Base-by-base conservation (phyloP, 768 basidiomycete genomes). In the Dacryopinax spathularia region DNA sequence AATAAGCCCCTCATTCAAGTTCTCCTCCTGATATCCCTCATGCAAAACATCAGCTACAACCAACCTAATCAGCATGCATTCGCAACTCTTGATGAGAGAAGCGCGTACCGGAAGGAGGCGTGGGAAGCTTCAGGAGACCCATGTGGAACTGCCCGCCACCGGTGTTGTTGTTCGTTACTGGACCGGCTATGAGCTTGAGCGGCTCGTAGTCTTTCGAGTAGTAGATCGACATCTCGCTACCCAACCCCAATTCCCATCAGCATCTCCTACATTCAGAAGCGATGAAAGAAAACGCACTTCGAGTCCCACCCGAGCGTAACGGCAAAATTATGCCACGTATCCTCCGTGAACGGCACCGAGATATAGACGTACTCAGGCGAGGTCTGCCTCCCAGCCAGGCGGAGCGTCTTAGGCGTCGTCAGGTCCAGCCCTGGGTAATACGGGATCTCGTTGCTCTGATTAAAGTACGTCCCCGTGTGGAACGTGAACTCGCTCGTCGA, bases 101-200 rank as follows among this genome's bases (percentile, higher is more conserved):
- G 13, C 6, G 29, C 48, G 7, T 29, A 56, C 48, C 48, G 29
- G 48, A 56, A 27, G 48, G 48, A 9, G 48, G 48, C 15, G 13
- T 56, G 68, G 73, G 34, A 34, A 83, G 82, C 77, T 85, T 85
- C 60, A 85, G 72, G 2, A 84, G 68, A 1, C 81, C 83, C 66
- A 84, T 79, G 68, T 84, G 83, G 74, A 82, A 84, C 60, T 85
- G 82, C 7, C 84, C 84, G 66, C 77, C 75, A 3, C 80, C 82
- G 10, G 70, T 16, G 76, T 76, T 44, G 71, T 69, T 68, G 83
- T 85, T 7, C 74, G 71, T 29, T 75, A 67, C 1, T 76, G 71
- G 6, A 69, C 68, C 1, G 18, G 79, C 79, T 18, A 84, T 84
- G 2, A 75, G 69, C 60, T 71, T 65, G 6, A 85, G 76, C 0